Evolutionary conservation across 345 rosid genomes (phyloP), one percentile per base, ranked within the genome.

Genomic region (Orychophragmus violaceus): DNA sequence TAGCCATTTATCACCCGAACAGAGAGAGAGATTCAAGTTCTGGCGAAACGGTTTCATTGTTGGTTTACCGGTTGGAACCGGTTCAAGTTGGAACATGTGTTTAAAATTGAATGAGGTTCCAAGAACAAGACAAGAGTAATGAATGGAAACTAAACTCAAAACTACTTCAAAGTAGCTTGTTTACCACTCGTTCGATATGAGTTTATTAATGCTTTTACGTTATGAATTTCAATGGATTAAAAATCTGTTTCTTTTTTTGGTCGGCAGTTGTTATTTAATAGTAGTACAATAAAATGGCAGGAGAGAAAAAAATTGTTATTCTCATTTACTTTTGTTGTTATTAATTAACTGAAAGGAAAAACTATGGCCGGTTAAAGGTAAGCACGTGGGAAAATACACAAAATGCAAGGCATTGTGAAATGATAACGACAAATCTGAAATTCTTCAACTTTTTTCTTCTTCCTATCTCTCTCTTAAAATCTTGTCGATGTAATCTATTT

Each of bases 361-460:
- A 42, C 14, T 6, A 6, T 49, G 42, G 29, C 1, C 59, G 28
- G 59, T 46, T 69, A 33, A 35, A 59, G 28, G 17, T 68, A 19
- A 58, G 29, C 59, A 68, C 66, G 65, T 68, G 58, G 48, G n/a
- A n/a, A n/a, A n/a, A n/a, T n/a, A n/a, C n/a, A n/a, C n/a, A 54
- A 9, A n/a, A 63, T 35, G n/a, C 17, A 11, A 50, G 10, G 29
- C 39, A 6, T 42, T 51, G 5, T 29, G 6, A 33, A 52, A n/a
- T 42, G 14, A 65, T 52, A n/a, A 5, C 23, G 46, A 30, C 46
- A 58, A 33, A 19, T 50, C 22, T 37, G 74, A 19, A 50, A 69
- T 67, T 28, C 33, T 50, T 69, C 48, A 68, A 57, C 36, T 2
- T 32, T 57, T n/a, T n/a, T n/a, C n/a, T n/a, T 57, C 57, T 64